Conservation (phyloP, 441 rosid species). For the Adansonia gregorii region DNA sequence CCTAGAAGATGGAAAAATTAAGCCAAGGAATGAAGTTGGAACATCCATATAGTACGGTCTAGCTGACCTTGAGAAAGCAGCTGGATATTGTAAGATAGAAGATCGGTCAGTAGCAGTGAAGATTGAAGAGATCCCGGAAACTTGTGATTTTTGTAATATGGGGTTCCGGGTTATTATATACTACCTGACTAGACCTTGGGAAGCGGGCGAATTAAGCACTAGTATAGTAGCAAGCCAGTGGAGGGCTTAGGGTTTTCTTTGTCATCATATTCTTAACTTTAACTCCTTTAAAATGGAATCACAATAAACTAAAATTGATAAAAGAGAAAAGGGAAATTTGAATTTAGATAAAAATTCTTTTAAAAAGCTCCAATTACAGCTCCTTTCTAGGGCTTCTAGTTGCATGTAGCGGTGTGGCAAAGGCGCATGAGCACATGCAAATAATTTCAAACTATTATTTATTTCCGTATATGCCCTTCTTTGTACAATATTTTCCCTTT, state of each 20-base stretch:
- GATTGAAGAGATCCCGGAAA: constrained; percentile 10
- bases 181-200: constrained; percentile 32
- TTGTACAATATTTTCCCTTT: not conserved
- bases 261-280: constrained; percentile 42
- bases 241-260: constrained; percentile 41
- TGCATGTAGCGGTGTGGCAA: constrained; percentile 28
- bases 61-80: constrained; percentile 26
- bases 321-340: constrained; percentile 34
- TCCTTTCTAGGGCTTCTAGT: constrained; percentile 34
- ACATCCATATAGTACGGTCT: not conserved
- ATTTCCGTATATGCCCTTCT: not conserved
- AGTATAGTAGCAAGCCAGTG: constrained; percentile 14
- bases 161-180: constrained; percentile 41
- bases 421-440: constrained; percentile 23
- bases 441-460: not conserved
- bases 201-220: constrained; percentile 32
- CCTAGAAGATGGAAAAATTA: not conserved
- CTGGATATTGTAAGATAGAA: not conserved
- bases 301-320: constrained; percentile 32
- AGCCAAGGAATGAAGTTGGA: not conserved
- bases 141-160: constrained; percentile 34
- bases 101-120: not conserved
- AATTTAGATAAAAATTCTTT: constrained; percentile 35
- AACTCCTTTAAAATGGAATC: constrained; percentile 42
- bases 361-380: constrained; percentile 34